Conservation (phyloP, 768 basidiomycete genomes). For the Lentinula raphanica region DNA sequence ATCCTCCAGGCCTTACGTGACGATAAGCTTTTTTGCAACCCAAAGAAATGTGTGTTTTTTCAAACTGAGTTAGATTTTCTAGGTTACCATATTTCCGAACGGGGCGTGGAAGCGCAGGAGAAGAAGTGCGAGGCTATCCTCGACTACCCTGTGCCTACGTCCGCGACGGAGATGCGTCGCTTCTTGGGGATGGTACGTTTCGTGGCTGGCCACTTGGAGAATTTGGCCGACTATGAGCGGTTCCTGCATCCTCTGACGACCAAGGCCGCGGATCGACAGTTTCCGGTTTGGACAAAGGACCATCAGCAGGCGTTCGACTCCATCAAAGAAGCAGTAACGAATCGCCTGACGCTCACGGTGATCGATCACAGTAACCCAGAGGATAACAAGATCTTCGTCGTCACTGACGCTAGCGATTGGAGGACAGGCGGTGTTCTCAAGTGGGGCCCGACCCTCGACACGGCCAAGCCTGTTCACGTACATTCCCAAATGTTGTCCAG, state of each 20-base stretch:
- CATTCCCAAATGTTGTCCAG: constrained; percentile 18
- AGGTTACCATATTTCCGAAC: constrained; percentile 17
- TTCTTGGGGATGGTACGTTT: constrained; percentile 21
- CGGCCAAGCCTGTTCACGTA: constrained; percentile 24
- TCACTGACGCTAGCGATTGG: constrained; percentile 22
- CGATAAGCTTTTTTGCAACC: constrained; percentile 15
- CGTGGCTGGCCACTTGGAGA: constrained; percentile 12
- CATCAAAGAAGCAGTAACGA: constrained; percentile 23
- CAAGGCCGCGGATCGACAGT: constrained; percentile 12
- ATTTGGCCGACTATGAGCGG: constrained; percentile 12
- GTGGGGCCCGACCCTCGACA: constrained; percentile 20
- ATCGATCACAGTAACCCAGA: constrained; percentile 27
- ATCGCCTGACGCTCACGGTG: constrained; percentile 22
- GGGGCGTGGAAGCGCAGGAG: constrained; percentile 19
- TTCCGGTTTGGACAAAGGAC: constrained; percentile 14
- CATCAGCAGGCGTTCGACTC: constrained; percentile 22
- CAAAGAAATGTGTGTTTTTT: constrained; percentile 17
- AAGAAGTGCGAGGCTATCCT: constrained; percentile 13
- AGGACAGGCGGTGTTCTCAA: constrained; percentile 22
- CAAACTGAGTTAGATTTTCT: constrained; percentile 11
- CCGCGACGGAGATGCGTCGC: constrained; percentile 8
- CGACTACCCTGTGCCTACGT: constrained; percentile 16
- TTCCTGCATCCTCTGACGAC: constrained; percentile 15
- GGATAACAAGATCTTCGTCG: constrained; percentile 26
- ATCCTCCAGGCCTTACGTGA: constrained; percentile 11